A percentile compares a stretch with the other conserved stretches of the same genome.
Conservation (phyloP, 1,139 yeast species). For the Debaryomycetaceae sp. region DNA sequence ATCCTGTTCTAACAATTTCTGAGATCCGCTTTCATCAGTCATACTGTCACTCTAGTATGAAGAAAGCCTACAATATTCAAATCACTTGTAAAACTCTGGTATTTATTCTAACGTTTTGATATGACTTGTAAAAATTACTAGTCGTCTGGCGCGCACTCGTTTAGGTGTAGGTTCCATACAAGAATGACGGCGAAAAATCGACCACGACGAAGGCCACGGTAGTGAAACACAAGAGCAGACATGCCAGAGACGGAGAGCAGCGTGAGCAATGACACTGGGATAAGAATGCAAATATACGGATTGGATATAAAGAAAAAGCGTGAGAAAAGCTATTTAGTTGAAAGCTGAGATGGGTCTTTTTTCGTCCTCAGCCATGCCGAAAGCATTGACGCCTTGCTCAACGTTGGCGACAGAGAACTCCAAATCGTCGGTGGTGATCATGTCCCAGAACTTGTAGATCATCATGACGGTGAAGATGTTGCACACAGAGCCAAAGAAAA, state of each 20-base stretch:
- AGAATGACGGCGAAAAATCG: background rate
- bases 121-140: background rate
- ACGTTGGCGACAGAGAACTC: conserved; percentile 74
- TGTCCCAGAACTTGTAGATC: conserved; percentile 95
- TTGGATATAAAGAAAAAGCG: background rate
- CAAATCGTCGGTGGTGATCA: conserved; percentile 91
- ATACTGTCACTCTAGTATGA: conserved; percentile 1
- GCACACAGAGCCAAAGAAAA: conserved; percentile 78
- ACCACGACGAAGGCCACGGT: no score
- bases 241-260: no score
- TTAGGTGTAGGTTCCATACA: background rate
- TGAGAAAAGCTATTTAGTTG: conserved; percentile 1
- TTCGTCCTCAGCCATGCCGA: conserved; percentile 28
- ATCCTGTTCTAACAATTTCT: conserved; percentile 24
- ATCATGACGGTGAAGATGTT: conserved; percentile 84
- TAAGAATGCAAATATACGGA: background rate
- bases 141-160: background rate
- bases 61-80: no score
- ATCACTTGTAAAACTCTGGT: background rate
- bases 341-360: conserved; percentile 33
- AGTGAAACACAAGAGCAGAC: no score
- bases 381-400: conserved; percentile 38
- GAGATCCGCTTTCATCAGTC: conserved; percentile 15
- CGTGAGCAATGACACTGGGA: background rate
- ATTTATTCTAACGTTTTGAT: background rate